Evolutionary conservation across 208 protist species (phyloP), one percentile per base, ranked within the genome.

Genomic region (Histomonas meleagridis): DNA sequence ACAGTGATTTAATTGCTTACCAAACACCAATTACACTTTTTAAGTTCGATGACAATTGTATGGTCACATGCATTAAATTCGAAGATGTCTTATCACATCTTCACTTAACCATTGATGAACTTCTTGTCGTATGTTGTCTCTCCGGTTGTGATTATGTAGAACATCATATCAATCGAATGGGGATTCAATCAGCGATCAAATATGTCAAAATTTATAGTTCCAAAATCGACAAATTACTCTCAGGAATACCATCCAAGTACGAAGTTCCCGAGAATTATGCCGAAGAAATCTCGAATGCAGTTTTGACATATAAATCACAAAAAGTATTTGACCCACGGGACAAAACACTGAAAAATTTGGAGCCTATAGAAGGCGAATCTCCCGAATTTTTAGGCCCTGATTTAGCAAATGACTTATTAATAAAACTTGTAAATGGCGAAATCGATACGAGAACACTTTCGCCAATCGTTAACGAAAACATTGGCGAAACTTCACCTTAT

Each of bases 1-100:
- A 91, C 32, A 69, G 53, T 62, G 86, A 91, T 49, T 69, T 91
- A 49, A 3, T 91, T 40, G 53, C 55, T 32, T 91, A 86, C 38
- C 43, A 46, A 55, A 86, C 76, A 86, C 76, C 76, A 53, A 9
- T 86, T 9, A 55, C 46, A 12, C 46, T 86, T 21, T 86, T 51
- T 35, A 86, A 86, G 55, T 48, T 86, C 5, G 76, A 86, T 55
- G 40, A 32, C 38, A 51, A 12, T 53, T 16, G 51, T 0, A 43
- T 23, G 14, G 76, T 86, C 38, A 40, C 35, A 38, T 14, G 18
- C 26, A 86, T 86, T 35, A 55, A 35, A 16, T 86, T 38, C 18
- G 7, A 55, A 7, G 76, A 86, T 55, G 46, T 86, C 55, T 86
- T 86, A 86, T 5, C 43, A 38, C 46, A 51, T 28, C 26, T 86